Percentiles rank a stretch among this genome's conserved stretches.
Conservation (phyloP, 805 yeast species). For the Metahyphopichia silvanorum region DNA sequence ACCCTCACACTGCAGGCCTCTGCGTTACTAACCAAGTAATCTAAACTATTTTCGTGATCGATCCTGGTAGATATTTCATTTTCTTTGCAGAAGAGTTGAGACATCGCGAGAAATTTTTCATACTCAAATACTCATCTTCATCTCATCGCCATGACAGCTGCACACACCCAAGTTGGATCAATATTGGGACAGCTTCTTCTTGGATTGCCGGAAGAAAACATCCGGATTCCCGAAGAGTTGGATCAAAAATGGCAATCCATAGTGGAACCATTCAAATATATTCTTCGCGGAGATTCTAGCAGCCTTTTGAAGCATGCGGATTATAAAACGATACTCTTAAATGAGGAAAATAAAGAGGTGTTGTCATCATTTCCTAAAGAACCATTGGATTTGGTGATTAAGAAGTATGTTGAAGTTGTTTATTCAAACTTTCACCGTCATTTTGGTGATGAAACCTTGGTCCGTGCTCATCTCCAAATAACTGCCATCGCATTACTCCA, state of each 20-base stretch:
- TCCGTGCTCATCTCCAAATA: conserved; percentile 23
- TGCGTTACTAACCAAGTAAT: no score
- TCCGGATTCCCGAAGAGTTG: conserved; percentile 3
- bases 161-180: no score
- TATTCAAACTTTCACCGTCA: conserved; percentile 1
- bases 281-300: conserved; percentile 23
- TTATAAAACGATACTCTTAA: conserved; percentile 14
- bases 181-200: conserved; percentile 7
- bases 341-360: conserved; percentile 8
- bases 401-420: conserved; percentile 6
- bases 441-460: conserved; percentile 9
- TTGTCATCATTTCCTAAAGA: conserved; percentile 18
- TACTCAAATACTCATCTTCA: no score
- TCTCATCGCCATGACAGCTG: no score
- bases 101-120: no score
- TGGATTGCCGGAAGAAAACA: conserved; percentile 5
- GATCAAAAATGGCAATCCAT: conserved; percentile 6
- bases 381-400: conserved; percentile 15
- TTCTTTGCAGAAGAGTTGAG: no score
- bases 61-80: no score
- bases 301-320: conserved; percentile 18
- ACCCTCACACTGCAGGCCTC: no score
- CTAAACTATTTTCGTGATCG: no score
- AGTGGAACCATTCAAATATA: conserved; percentile 11
- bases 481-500: conserved; percentile 63